Evolutionary conservation across 768 basidiomycete genomes (phyloP), one percentile per base, ranked within the genome.

Genomic region (Panaeolus cyanescens): DNA sequence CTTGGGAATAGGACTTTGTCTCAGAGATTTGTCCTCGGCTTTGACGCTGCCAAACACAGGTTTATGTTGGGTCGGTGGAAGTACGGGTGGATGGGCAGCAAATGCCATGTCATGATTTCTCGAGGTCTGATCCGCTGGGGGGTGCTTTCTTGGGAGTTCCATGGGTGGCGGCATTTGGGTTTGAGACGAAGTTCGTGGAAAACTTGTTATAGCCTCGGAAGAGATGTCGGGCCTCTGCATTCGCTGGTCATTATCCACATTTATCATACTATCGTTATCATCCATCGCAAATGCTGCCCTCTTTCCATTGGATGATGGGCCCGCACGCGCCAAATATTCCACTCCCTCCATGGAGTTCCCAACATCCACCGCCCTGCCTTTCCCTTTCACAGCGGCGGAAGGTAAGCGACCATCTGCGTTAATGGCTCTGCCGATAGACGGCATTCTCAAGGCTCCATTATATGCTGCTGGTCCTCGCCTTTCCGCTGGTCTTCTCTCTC

Each of bases 111-210:
- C 66, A 65, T 63, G 32, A 45, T 40, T 56, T 59, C 62, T 31
- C 32, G 28, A 45, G 53, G 57, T 55, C 34, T 54, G 45, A 19
- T 61, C 56, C 55, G 60, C 61, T 36, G 22, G 40, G 37, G 31
- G 55, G 36, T 60, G 58, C 17, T 32, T 59, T 6, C 57, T 32
- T 12, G 58, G 37, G 8, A 65, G 69, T 20, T 61, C 65, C 20
- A 67, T 68, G 12, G 67, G 67, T 39, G 67, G 67, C 7, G 67
- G 67, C 67, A 68, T 68, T 40, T 57, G 56, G n/a, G 56, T 45
- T 33, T 68, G 67, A 25, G 67, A 68, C 32, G 55, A 42, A 9
- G 59, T 66, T 28, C 56, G 62, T 19, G 58, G 37, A n/a, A 60
- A 60, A 13, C 32, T 17, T 25, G 22, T 25, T 59, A n/a, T 53